Evolutionary conservation across 2,329 filamentous ascomycete species (phyloP), one percentile per base, ranked within the genome.

Genomic region (Elsinoe perseae): DNA sequence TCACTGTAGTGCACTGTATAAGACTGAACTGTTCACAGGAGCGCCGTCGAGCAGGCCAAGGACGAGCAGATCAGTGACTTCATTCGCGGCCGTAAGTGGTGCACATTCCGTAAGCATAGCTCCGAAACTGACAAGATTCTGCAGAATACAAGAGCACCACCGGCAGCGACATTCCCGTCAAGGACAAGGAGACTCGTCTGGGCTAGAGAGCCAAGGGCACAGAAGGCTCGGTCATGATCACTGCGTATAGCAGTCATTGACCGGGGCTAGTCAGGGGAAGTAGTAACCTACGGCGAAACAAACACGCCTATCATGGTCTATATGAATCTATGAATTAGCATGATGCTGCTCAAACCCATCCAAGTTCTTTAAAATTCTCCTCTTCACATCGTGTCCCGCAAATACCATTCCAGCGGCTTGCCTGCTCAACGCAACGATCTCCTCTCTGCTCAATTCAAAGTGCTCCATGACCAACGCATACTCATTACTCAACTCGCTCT

Each of bases 1-100:
- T n/a, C n/a, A 16, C 20, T 86, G 70, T 77, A 71, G 16, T 21
- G 32, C 30, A 12, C 28, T 25, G 6, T 23, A n/a, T 23, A 36
- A 23, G 12, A 21, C 50, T 54, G 30, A 52, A 12, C 34, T 36
- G 12, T 20, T 20, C 12, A 27, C 60, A 76, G 69, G 30, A 73
- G 69, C 52, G 88, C 88, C 4, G 67, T 83, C 18, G 89, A 95
- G 73, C 88, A 95, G 73, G 86, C 85, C 64, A 91, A 92, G 75
- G 89, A 93, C 68, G 85, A 89, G 70, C 76, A 85, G 68, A 87
- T 90, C 64, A 82, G 80, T 25, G 84, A 89, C 68, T 84, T 80
- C 68, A 81, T 90, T 62, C 80, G 86, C 32, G 70, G 69, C 28
- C 74, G 52, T 54, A 84, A 27, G 52, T 54, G 8, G 18, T 1